Base-by-base conservation (phyloP, 164 flowering plant genomes). In the Euptelea pleiosperma region DNA sequence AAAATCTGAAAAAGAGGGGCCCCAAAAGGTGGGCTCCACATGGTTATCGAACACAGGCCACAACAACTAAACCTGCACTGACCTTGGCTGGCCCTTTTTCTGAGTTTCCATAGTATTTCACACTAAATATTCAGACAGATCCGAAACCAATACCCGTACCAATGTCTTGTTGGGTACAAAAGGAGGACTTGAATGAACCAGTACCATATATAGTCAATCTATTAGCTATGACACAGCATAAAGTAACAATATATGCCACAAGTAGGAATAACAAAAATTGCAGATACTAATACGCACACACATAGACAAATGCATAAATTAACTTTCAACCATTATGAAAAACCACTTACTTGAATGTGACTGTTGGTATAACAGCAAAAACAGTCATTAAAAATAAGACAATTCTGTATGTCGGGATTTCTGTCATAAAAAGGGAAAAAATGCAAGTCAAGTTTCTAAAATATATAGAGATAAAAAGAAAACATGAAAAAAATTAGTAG, bases 361-460 rank as follows among this genome's bases (percentile, higher is more conserved):
- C 65, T 22, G 99, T 93, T 9, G 99, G 97, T 56, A 88, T 73
- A 58, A 84, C 89, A 71, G 56, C 92, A 73, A 83, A 81, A 48
- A 69, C 74, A 30, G 78, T 62, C 96, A 90, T 80, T 2, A 79
- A 24, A 61, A 58, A 71, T 66, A 93, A 33, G 43, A 77, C 85
- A 49, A 72, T 77, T 64, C 57, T 66, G 71, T 59, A 72, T 24
- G 76, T 78, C 8, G 80, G 74, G 31, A 87, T 70, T 61, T 75
- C 99, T 93, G 87, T 40, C 65, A 21, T 11, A 60, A 46, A 46
- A 16, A n/a, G 7, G 31, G 55, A n/a, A 57, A 14, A 10, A 35
- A 59, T 24, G 16, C 37, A 33, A 15, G 30, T 52, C 29, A 42
- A 45, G 14, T 39, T 35, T 54, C 52, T 48, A 4, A 60, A 22